These are phyloP conservation scores for Eruca vesicaria DNA, from an alignment of 441 rosid genomes.

Conservation along the genomic window DNA sequence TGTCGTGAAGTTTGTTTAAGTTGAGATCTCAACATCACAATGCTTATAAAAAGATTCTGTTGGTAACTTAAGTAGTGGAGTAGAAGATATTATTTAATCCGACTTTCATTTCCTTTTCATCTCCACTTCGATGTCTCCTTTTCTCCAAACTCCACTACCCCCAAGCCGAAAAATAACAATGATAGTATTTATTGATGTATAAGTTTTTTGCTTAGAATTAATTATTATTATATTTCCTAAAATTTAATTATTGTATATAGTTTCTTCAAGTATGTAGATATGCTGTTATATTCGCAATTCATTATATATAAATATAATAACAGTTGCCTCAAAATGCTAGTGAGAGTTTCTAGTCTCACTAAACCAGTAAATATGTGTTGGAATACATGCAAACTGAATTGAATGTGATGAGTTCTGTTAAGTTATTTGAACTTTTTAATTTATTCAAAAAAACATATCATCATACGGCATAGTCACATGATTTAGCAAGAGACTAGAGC, in stretches of 20 bases:
- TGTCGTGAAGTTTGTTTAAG: constrained; percentile 15
- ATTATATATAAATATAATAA: background rate
- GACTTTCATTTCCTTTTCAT: constrained; percentile 1
- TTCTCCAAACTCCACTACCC: constrained; percentile 46
- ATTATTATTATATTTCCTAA: too few species aligned
- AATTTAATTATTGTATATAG: background rate
- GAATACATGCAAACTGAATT: background rate
- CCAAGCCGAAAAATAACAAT: constrained; percentile 21
- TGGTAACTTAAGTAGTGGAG: constrained; percentile 37
- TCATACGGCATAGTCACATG: background rate
- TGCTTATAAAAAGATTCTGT: constrained; percentile 23
- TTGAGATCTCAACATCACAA: constrained; percentile 29
- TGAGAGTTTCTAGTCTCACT: background rate
- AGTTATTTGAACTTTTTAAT: background rate
- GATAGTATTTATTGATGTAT: too few species aligned
- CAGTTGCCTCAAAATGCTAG: background rate
- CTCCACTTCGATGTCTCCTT: constrained; percentile 31
- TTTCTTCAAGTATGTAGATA: background rate
- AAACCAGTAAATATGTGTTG: background rate
- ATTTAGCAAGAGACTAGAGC: background rate
- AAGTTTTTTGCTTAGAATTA: too few species aligned
- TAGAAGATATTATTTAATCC: constrained; percentile 32
- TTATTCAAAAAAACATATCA: background rate
- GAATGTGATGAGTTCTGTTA: background rate
- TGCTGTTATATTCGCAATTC: background rate